Conservation (phyloP, 495 filamentous ascomycete species). For the Lophiotrema nucula region DNA sequence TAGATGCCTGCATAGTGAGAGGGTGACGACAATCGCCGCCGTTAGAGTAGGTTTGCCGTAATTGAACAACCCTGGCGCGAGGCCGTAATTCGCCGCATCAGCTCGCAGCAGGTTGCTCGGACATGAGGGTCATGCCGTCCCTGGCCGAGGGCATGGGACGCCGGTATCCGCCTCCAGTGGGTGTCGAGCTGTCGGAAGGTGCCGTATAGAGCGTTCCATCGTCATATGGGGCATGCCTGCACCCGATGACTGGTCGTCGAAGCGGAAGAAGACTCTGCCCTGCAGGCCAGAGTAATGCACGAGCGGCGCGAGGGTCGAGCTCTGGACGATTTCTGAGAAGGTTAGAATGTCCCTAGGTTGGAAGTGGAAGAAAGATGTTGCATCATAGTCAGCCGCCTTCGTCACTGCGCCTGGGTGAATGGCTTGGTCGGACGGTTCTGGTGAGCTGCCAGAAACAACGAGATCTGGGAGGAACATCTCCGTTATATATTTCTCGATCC, state of each 20-base stretch:
- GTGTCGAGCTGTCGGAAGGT: not conserved
- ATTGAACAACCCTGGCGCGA: not conserved
- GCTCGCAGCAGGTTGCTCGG: not conserved
- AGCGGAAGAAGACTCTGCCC: too few relatives aligned
- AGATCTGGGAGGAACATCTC: not conserved
- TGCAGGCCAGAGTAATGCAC: too few relatives aligned
- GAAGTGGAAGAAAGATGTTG: not conserved
- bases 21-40: not conserved
- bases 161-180: not conserved
- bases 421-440: not conserved
- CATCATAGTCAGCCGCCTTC: constrained; percentile 5
- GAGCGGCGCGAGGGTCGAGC: too few relatives aligned
- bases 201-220: too few relatives aligned
- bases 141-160: not conserved
- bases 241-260: too few relatives aligned
- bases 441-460: not conserved
- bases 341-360: not conserved
- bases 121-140: not conserved
- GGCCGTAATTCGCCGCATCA: not conserved
- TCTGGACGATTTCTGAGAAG: not conserved
- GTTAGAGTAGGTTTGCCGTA: constrained; percentile 4
- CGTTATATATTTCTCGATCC: not conserved
- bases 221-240: too few relatives aligned
- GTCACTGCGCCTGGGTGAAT: not conserved
- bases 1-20: not conserved